phyloP scores from a whole-genome alignment of 768 basidiomycete genomes.

The Tricholoma furcatifolium region DNA sequence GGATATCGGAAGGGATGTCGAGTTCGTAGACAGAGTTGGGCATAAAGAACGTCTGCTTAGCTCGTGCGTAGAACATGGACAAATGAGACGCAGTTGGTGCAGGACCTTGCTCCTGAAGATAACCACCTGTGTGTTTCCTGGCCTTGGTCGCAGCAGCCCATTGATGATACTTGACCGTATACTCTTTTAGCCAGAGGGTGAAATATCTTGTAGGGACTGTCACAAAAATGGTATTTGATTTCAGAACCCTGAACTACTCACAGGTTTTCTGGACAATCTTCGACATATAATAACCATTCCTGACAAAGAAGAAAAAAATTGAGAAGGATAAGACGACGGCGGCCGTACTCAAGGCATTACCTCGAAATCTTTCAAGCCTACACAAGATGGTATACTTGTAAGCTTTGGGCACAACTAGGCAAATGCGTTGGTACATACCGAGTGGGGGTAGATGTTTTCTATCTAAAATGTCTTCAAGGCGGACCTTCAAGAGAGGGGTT shows the following conservation, averaged over 20 bases:
- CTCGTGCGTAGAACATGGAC: slow-evolving; percentile 74
- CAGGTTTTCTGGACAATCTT: slow-evolving; percentile 74
- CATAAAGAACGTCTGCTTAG: slow-evolving; percentile 80
- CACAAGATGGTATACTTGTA: slow-evolving; percentile 1
- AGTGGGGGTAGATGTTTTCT: slow-evolving; percentile 79
- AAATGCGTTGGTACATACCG: slow-evolving; percentile 32
- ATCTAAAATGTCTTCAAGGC: slow-evolving; percentile 73
- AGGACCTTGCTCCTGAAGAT: slow-evolving; percentile 34
- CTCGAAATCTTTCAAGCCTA: slow-evolving; percentile 73
- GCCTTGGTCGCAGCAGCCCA: slow-evolving; percentile 38
- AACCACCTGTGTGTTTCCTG: slow-evolving; percentile 27
- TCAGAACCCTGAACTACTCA: slow-evolving; percentile 28
- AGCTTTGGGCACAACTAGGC: not conserved
- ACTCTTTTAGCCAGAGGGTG: slow-evolving; percentile 79
- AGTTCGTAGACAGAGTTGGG: slow-evolving; percentile 72
- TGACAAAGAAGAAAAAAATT: slow-evolving; percentile 27
- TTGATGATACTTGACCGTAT: slow-evolving; percentile 48
- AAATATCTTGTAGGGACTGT: slow-evolving; percentile 53
- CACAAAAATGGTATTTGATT: slow-evolving; percentile 9
- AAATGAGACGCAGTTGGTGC: slow-evolving; percentile 51
- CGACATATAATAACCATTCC: slow-evolving; percentile 82
- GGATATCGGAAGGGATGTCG: slow-evolving; percentile 62
- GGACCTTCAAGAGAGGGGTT: slow-evolving; percentile 65
- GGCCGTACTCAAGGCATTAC: slow-evolving; percentile 20
- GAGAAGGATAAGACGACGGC: not conserved